These are phyloP conservation scores for Xylaria sp. DNA, from an alignment of 2,329 filamentous ascomycete species.

Conservation along the genomic window DNA sequence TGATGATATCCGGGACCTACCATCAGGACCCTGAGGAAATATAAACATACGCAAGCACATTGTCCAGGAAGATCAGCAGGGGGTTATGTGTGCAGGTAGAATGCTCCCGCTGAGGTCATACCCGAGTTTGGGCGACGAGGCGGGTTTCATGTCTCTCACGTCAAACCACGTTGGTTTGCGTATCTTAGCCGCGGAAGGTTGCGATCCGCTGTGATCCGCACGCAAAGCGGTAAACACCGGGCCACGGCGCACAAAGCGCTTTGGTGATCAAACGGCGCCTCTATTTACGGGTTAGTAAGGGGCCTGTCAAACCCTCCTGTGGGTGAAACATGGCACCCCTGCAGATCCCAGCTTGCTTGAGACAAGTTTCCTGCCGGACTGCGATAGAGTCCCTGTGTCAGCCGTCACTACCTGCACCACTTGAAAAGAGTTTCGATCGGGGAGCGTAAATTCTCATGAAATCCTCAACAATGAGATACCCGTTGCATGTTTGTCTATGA, in stretches of 20 bases:
- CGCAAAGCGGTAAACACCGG: slow-evolving; percentile 30
- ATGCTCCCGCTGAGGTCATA: slow-evolving; percentile 40
- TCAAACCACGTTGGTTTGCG: slow-evolving; percentile 40
- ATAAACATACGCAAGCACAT: slow-evolving; percentile 20
- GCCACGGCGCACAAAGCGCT: slow-evolving; percentile 32
- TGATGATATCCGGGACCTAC: neutral
- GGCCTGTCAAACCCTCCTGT: slow-evolving; percentile 20
- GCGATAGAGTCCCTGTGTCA: slow-evolving; percentile 5
- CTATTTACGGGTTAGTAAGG: slow-evolving; percentile 35
- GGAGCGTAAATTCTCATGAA: neutral
- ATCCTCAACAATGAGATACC: neutral
- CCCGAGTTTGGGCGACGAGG: slow-evolving; percentile 39
- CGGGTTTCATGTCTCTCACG: slow-evolving; percentile 45
- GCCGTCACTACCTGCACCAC: neutral
- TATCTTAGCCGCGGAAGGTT: slow-evolving; percentile 31
- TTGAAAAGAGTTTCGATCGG: neutral
- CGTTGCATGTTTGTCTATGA: slow-evolving; percentile 1
- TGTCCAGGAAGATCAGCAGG: slow-evolving; percentile 18
- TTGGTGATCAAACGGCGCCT: slow-evolving; percentile 42
- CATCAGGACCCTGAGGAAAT: slow-evolving; percentile 4
- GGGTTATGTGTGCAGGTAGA: neutral
- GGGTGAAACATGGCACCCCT: slow-evolving; percentile 31
- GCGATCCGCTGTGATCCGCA: slow-evolving; percentile 30
- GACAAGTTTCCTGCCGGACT: slow-evolving; percentile 5
- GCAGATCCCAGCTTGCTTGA: slow-evolving; percentile 37